These are phyloP conservation scores for Aspergillus haitiensis DNA, from an alignment of 495 filamentous ascomycete genomes.

Conservation along the genomic window DNA sequence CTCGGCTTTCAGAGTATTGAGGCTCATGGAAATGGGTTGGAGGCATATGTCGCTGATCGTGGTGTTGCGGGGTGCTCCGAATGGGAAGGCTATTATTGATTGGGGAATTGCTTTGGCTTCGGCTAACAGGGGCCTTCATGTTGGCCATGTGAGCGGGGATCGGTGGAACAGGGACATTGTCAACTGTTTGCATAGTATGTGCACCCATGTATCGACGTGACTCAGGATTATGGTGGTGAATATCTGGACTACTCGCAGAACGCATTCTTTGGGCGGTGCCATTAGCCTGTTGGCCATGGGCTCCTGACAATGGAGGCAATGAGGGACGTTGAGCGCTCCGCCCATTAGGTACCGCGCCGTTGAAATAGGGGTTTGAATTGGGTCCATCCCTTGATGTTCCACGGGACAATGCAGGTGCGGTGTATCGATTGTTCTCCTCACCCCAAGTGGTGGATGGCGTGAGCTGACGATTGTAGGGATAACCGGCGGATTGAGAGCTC, in stretches of 20 bases:
- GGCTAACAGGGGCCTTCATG: conserved; percentile 60
- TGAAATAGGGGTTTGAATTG: conserved; percentile 56
- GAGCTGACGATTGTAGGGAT: conserved; percentile 74
- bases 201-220: conserved; percentile 54
- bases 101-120: conserved; percentile 68
- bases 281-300: conserved; percentile 55
- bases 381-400: conserved; percentile 75
- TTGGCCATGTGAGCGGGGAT: conserved; percentile 62
- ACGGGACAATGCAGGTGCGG: conserved; percentile 81
- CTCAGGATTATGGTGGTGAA: conserved; percentile 54
- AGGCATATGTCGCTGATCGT: conserved; percentile 24
- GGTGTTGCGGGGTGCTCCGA: conserved; percentile 38
- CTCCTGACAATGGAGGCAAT: conserved; percentile 69
- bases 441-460: conserved; percentile 58
- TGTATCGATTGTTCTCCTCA: conserved; percentile 76
- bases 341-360: conserved; percentile 51
- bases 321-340: conserved; percentile 75
- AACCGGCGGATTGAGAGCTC: conserved; percentile 70
- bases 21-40: conserved; percentile 43
- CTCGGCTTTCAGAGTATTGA: conserved; percentile 37
- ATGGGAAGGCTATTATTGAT: conserved; percentile 50
- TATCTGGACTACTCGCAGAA: conserved; percentile 71
- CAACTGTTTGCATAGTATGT: conserved; percentile 63
- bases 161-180: conserved; percentile 64
- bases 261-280: conserved; percentile 57